Conservation (phyloP, 306 rosid genomes). For the Adenanthera pavonina region DNA sequence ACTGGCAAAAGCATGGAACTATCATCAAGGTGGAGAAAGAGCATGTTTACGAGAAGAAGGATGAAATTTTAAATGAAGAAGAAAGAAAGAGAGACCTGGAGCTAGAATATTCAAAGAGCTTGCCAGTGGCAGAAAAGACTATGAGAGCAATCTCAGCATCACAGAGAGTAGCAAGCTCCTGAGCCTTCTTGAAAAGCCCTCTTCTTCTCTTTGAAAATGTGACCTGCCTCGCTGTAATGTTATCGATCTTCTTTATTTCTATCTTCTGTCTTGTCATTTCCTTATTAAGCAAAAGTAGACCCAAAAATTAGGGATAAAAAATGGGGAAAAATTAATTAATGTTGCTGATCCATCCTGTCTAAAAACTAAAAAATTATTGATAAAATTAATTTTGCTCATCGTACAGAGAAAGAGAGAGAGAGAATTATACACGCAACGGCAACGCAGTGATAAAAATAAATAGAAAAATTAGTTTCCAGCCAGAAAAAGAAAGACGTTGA, state of each 20-base stretch:
- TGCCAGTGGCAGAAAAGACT: slow-evolving; percentile 50
- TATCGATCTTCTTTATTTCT: slow-evolving; percentile 55
- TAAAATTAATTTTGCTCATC: neutral
- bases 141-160: slow-evolving; percentile 56
- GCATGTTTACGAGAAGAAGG: neutral
- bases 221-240: slow-evolving; percentile 52
- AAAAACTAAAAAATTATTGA: neutral
- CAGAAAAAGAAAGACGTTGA: neutral
- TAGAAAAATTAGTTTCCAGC: neutral
- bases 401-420: neutral
- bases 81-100: slow-evolving; percentile 35
- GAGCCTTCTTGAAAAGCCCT: slow-evolving; percentile 57
- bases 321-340: neutral
- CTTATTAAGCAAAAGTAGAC: neutral
- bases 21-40: neutral
- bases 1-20: neutral
- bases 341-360: neutral
- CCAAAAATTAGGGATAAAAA: neutral
- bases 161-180: slow-evolving; percentile 54
- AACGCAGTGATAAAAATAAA: neutral
- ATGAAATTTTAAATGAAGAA: neutral
- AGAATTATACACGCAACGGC: neutral
- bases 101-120: slow-evolving; percentile 48
- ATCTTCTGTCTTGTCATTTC: slow-evolving; percentile 49
- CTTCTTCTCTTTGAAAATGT: slow-evolving; percentile 56